phyloP scores from a whole-genome alignment of 1,139 yeast species.

The Suhomyces coccinellae region DNA sequence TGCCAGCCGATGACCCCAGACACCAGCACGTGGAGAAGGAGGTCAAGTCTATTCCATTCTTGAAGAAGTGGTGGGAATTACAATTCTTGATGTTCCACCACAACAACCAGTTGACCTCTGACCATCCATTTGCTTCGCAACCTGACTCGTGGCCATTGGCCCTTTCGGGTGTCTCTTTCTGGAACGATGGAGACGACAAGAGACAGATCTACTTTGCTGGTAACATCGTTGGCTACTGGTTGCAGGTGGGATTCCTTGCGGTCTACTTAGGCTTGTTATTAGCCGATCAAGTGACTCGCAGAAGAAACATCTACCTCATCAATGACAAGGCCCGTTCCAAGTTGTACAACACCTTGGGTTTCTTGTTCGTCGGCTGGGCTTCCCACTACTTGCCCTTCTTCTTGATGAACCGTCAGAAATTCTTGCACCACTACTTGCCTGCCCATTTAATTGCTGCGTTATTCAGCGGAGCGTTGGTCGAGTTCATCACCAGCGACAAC shows the following conservation, averaged over 20 bases:
- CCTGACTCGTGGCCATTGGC: slow-evolving; percentile 96
- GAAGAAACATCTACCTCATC: slow-evolving; percentile 65
- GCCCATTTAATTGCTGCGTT: slow-evolving; percentile 91
- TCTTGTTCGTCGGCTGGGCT: slow-evolving; percentile 83
- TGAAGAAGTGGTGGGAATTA: slow-evolving; percentile 85
- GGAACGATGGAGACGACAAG: slow-evolving; percentile 70
- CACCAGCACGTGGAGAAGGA: slow-evolving; percentile 56
- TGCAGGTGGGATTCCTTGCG: slow-evolving; percentile 69
- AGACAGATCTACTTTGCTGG: slow-evolving; percentile 88
- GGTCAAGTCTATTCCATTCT: slow-evolving; percentile 64
- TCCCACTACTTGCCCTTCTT: slow-evolving; percentile 90
- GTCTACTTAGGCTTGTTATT: slow-evolving; percentile 59
- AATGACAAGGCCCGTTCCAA: slow-evolving; percentile 66
- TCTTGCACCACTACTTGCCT: slow-evolving; percentile 93
- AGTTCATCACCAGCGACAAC: slow-evolving; percentile 71
- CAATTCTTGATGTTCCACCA: slow-evolving; percentile 90
- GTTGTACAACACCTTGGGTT: slow-evolving; percentile 79
- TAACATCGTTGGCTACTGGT: slow-evolving; percentile 90
- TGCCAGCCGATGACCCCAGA: slow-evolving; percentile 59
- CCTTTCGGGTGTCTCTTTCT: slow-evolving; percentile 89
- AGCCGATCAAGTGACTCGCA: slow-evolving; percentile 76
- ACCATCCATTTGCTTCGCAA: slow-evolving; percentile 94
- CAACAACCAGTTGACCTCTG: slow-evolving; percentile 80
- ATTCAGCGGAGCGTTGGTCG: slow-evolving; percentile 79
- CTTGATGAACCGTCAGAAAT: slow-evolving; percentile 89